Evolutionary conservation across 106 monocot genomes (phyloP), one percentile per base, ranked within the genome.

Genomic region (Apostasia ramifera): DNA sequence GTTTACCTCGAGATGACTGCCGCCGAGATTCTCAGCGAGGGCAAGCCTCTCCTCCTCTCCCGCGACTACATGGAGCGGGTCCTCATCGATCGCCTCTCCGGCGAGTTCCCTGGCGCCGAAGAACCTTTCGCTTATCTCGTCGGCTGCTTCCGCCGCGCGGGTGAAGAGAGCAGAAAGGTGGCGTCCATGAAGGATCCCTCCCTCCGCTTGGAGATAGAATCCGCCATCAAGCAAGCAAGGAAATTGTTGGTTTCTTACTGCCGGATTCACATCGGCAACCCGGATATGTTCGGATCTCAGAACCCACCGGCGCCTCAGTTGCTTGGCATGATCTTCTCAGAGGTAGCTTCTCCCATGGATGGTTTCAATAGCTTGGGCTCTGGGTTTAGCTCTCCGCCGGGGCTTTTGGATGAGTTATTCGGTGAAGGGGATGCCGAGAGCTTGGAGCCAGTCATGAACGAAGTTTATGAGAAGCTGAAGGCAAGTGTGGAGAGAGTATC

Each of bases 11-110:
- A 89, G 78, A 79, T 80, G 43, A 95, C 95, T 52, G 95, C 95
- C 54, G 95, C 95, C 44, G 92, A 95, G 83, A 72, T 95, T 61
- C 81, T 95, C 69, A 86, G 86, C 86, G 95, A 95, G 73, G 74
- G 76, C 46, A 84, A 80, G 13, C 82, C 86, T 15, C 82, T 92
- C 14, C 68, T 84, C 38, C 71, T 92, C 41, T 81, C 81, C n/a
- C 74, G 81, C 11, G 87, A 86, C 51, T 47, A 69, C 57, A 70
- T 79, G 64, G 97, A 97, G 71, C 79, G 92, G 9, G 86, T 92
- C 49, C 87, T 97, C 47, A 83, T 97, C 66, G 97, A 97, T 38
- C 92, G 97, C 68, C 92, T 97, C 47, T 83, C 89, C 52, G 64
- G 66, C 39, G 53, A 57, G 55, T 68, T 78, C 70, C 78, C 82